Conservation (phyloP, 306 rosid genomes). For the Nissolia schottii region DNA sequence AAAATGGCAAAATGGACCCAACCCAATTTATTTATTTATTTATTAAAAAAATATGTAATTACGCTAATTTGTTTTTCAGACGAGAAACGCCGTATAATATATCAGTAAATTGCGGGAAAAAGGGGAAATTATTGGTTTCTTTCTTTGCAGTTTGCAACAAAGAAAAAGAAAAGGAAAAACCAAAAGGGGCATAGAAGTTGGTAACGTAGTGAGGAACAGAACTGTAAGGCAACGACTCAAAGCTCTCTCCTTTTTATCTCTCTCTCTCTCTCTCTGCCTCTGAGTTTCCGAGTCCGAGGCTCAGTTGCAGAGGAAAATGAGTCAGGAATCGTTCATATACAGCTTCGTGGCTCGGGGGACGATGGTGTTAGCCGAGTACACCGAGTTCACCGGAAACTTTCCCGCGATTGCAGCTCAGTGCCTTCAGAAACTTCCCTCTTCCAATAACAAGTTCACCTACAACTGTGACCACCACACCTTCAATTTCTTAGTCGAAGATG, state of each 20-base stretch:
- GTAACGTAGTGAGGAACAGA: not conserved
- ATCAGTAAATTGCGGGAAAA: not conserved
- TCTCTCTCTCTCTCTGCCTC: not conserved
- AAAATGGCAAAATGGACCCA: not conserved
- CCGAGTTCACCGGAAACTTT: constrained; percentile 92
- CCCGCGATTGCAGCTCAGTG: constrained; percentile 94
- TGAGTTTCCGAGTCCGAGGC: not conserved
- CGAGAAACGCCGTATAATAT: not conserved
- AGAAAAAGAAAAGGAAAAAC: constrained; percentile 21
- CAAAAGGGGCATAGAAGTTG: constrained; percentile 7
- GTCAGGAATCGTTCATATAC: constrained; percentile 83
- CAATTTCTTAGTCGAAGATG: constrained; percentile 82
- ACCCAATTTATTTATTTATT: not conserved
- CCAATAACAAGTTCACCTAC: constrained; percentile 90
- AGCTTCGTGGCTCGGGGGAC: constrained; percentile 94
- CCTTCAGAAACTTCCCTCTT: constrained; percentile 75
- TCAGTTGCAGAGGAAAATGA: constrained; percentile 39
- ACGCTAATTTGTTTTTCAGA: not conserved
- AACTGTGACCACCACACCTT: constrained; percentile 88
- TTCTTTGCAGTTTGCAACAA: constrained; percentile 24
- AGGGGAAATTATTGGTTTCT: constrained; percentile 17
- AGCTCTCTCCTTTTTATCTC: not conserved
- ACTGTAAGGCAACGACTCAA: not conserved
- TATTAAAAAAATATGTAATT: not conserved
- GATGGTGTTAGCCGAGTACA: constrained; percentile 83